phyloP scores from a whole-genome alignment of 2,329 filamentous ascomycete genomes.

The Cladobotryum mycophilum region DNA sequence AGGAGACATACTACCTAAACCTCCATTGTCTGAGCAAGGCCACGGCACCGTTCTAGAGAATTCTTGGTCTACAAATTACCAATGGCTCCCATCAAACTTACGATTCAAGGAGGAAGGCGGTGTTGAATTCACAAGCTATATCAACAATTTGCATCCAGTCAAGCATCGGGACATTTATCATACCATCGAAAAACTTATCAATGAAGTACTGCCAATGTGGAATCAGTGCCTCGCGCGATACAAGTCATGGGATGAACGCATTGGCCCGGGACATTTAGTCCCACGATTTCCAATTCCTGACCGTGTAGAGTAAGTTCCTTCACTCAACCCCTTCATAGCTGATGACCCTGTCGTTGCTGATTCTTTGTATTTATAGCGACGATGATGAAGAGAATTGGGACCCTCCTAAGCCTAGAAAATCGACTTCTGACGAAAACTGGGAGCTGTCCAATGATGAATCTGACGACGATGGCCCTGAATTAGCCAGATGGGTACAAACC shows the following conservation, averaged over 20 bases:
- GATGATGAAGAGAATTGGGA: background rate
- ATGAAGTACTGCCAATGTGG: slow-evolving; percentile 33
- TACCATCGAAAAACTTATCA: slow-evolving; percentile 27
- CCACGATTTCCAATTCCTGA: background rate
- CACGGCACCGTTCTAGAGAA: background rate
- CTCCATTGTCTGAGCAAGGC: too few relatives aligned
- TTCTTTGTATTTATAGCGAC: background rate
- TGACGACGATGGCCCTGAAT: background rate
- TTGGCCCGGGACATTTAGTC: background rate
- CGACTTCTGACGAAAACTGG: background rate
- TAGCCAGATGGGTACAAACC: slow-evolving; percentile 6
- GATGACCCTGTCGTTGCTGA: too few relatives aligned
- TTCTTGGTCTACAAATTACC: slow-evolving; percentile 20
- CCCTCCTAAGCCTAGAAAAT: background rate
- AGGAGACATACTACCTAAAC: slow-evolving; percentile 9
- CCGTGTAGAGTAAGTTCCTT: background rate
- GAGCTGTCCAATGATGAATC: background rate
- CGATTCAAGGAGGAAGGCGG: slow-evolving; percentile 31
- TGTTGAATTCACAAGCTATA: slow-evolving; percentile 33
- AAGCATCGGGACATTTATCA: slow-evolving; percentile 22
- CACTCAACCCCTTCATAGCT: too few relatives aligned
- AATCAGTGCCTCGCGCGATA: slow-evolving; percentile 33
- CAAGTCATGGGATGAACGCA: background rate
- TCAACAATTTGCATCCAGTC: slow-evolving; percentile 38
- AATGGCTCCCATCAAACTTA: slow-evolving; percentile 20